phyloP scores from a whole-genome alignment of 345 rosid species.

The Crucihimalaya himalaica region DNA sequence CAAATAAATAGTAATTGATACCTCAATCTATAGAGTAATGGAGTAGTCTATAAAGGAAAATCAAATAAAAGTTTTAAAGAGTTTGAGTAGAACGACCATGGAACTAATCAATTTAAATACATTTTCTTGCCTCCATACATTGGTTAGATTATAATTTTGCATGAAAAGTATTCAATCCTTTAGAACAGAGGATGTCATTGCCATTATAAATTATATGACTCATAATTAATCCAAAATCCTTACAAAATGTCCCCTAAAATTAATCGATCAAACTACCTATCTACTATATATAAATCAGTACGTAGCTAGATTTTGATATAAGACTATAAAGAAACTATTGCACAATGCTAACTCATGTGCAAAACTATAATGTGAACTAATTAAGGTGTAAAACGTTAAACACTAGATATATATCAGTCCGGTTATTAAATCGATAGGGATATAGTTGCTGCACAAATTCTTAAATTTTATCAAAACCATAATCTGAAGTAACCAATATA shows the following conservation, averaged over 20 bases:
- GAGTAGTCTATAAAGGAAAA: not conserved
- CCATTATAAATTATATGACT: too few relatives aligned
- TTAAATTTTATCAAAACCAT: not conserved
- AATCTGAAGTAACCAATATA: not conserved
- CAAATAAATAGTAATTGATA: too few relatives aligned
- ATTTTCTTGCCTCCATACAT: not conserved
- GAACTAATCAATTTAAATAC: not conserved
- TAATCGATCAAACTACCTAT: too few relatives aligned
- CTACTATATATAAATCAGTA: too few relatives aligned
- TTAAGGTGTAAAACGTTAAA: too few relatives aligned
- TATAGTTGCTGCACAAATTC: not conserved
- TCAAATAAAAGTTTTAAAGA: not conserved
- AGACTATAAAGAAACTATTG: too few relatives aligned
- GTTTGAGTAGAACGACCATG: not conserved
- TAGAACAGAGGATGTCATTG: not conserved
- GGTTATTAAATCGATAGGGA: too few relatives aligned
- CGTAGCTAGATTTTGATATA: too few relatives aligned
- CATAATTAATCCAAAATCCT: not conserved
- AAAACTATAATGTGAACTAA: too few relatives aligned
- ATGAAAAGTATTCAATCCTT: not conserved
- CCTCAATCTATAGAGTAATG: not conserved
- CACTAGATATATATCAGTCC: too few relatives aligned
- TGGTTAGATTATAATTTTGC: not conserved
- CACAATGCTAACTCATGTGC: too few relatives aligned
- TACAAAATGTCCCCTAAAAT: too few relatives aligned